These are phyloP conservation scores for Metarhizium brunneum DNA, from an alignment of 2,329 filamentous ascomycete genomes.

Conservation along the genomic window DNA sequence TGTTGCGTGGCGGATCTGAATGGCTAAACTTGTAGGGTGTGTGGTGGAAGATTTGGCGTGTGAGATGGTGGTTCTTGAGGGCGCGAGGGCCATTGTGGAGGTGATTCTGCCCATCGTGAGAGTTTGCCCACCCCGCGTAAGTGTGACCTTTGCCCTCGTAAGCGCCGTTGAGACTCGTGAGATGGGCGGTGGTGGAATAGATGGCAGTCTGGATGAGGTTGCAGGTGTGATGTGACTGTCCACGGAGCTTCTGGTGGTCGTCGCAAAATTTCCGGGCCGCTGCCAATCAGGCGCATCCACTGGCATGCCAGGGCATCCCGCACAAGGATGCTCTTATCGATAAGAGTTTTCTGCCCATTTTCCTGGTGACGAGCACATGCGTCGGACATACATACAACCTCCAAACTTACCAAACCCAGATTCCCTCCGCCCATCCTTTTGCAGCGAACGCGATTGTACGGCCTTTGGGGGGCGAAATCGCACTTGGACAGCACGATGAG, in stretches of 20 bases:
- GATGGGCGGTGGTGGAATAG: neutral
- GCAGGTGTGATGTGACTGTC: neutral
- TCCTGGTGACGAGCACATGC: neutral
- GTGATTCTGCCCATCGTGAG: conserved; percentile 20
- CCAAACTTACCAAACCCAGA: neutral
- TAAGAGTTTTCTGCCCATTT: neutral
- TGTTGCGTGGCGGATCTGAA: conserved; percentile 69
- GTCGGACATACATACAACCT: neutral
- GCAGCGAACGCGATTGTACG: neutral
- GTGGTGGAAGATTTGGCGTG: neutral
- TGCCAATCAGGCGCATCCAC: neutral
- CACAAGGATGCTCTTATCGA: conserved; percentile 5
- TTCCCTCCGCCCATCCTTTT: neutral
- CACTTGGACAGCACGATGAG: conserved; percentile 6
- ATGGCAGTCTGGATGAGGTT: neutral
- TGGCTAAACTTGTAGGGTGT: conserved; percentile 18
- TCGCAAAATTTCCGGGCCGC: conserved; percentile 16
- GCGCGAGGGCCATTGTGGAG: conserved; percentile 17
- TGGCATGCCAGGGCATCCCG: neutral
- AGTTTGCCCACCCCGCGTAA: neutral
- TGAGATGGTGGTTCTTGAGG: conserved; percentile 14
- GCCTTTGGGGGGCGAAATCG: neutral
- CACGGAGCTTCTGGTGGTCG: neutral
- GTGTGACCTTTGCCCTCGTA: neutral
- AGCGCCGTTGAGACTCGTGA: neutral